phyloP scores from a whole-genome alignment of 306 rosid genomes.

The Macrotyloma uniflorum region DNA sequence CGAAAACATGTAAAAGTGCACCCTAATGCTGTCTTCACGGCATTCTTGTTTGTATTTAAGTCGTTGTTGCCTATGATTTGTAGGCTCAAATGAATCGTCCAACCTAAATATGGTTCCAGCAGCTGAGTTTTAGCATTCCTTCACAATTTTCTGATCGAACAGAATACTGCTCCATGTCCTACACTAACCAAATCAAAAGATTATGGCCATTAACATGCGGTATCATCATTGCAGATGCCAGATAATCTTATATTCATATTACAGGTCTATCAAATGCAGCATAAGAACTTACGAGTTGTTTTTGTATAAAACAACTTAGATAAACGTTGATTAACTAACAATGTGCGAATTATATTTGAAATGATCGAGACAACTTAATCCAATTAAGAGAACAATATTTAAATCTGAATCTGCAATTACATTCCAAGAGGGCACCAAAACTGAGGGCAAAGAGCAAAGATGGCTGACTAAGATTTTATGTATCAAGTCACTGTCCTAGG shows the following conservation, averaged over 20 bases:
- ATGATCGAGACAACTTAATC: constrained; percentile 33
- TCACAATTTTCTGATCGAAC: background rate
- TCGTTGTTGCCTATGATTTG: background rate
- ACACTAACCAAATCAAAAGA: background rate
- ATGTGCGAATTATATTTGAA: constrained; percentile 29
- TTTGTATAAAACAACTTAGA: constrained; percentile 13
- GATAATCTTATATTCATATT: background rate
- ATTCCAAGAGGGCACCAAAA: constrained; percentile 46
- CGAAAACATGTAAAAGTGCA: background rate
- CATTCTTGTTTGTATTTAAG: background rate
- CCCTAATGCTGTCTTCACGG: background rate
- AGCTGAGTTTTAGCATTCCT: background rate
- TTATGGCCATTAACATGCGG: background rate
- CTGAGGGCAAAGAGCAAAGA: constrained; percentile 41
- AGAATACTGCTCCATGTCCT: background rate
- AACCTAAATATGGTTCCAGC: background rate
- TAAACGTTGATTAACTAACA: background rate
- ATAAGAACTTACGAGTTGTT: background rate
- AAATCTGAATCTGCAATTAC: constrained; percentile 55
- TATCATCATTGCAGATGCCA: background rate
- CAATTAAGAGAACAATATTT: constrained; percentile 36
- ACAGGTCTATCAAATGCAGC: background rate
- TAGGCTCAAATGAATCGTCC: background rate
- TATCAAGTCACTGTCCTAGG: constrained; percentile 38
- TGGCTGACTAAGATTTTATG: constrained; percentile 42